Evolutionary conservation across 2,329 filamentous ascomycete species (phyloP).

Genomic region (Ceratocystis variospora): DNA sequence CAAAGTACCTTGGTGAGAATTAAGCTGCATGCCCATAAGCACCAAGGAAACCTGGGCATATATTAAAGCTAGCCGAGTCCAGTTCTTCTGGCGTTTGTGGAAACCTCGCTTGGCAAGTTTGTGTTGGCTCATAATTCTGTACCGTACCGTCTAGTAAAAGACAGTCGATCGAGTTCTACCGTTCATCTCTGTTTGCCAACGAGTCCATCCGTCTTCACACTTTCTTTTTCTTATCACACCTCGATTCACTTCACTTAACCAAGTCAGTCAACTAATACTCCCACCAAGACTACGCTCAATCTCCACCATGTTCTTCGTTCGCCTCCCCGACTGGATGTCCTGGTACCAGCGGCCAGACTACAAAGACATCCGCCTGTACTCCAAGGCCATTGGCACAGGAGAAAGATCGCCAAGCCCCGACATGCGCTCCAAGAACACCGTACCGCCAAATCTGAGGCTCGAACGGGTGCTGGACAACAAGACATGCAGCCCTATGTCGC

Average conservation of each 20-base stretch:
- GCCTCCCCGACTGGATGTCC: slow-evolving; percentile 27
- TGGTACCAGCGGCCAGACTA: slow-evolving; percentile 40
- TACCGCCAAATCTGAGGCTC: slow-evolving; percentile 30
- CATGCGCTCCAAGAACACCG: slow-evolving; percentile 26
- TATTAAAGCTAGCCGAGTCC: background rate
- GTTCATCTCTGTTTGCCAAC: background rate
- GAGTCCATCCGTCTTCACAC: background rate
- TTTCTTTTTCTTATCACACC: too few species aligned
- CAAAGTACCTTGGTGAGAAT: background rate
- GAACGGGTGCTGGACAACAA: slow-evolving; percentile 36
- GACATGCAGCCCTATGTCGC: slow-evolving; percentile 37
- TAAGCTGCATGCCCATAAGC: background rate
- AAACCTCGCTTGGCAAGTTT: background rate
- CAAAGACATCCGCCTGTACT: slow-evolving; percentile 34
- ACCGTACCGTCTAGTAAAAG: background rate
- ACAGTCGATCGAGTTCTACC: background rate
- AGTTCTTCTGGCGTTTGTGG: background rate
- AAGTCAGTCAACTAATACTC: too few species aligned
- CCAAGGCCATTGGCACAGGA: slow-evolving; percentile 27
- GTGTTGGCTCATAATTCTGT: background rate
- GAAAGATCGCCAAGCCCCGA: slow-evolving; percentile 28
- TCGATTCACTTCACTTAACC: too few species aligned
- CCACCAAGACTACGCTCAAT: background rate
- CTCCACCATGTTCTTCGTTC: slow-evolving; percentile 19
- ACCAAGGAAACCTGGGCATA: background rate